Evolutionary conservation across 1,139 yeast genomes (phyloP).

Genomic region (Yamadazyma friedrichii): DNA sequence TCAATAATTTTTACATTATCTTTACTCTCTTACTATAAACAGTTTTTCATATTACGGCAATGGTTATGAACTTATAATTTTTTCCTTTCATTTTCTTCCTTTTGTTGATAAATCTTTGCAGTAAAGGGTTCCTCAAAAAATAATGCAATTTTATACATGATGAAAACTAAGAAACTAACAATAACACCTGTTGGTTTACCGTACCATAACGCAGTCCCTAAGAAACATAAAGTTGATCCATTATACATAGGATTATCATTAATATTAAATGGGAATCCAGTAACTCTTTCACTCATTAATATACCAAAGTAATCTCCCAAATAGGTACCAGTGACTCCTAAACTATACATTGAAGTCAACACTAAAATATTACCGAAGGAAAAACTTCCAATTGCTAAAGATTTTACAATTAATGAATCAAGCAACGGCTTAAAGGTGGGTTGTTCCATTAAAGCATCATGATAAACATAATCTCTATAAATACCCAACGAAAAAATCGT

Average conservation of each 20-base stretch:
- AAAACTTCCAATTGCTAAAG: constrained; percentile 42
- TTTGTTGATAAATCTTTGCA: constrained; percentile 53
- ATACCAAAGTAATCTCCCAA: constrained; percentile 97
- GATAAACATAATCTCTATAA: constrained; percentile 74
- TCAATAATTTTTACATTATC: background rate
- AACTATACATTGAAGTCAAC: constrained; percentile 81
- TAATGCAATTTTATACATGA: constrained; percentile 83
- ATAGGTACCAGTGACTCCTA: constrained; percentile 95
- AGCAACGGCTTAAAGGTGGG: constrained; percentile 54
- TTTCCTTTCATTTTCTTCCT: constrained; percentile 9
- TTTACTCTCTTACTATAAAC: background rate
- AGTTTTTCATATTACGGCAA: background rate
- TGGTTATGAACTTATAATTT: background rate
- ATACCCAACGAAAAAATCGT: constrained; percentile 85
- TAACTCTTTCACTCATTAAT: constrained; percentile 84
- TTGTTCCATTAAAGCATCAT: constrained; percentile 50
- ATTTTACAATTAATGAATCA: constrained; percentile 34
- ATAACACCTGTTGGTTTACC: constrained; percentile 88
- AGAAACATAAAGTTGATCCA: constrained; percentile 84
- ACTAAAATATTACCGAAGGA: constrained; percentile 78
- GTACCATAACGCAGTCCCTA: constrained; percentile 86
- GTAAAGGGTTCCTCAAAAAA: constrained; percentile 96
- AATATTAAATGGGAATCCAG: constrained; percentile 91
- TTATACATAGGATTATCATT: constrained; percentile 95
- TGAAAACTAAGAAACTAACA: constrained; percentile 67